These are phyloP conservation scores for Leccinum pachyderme DNA, from an alignment of 1,284 basidiomycete genomes.

Conservation along the genomic window DNA sequence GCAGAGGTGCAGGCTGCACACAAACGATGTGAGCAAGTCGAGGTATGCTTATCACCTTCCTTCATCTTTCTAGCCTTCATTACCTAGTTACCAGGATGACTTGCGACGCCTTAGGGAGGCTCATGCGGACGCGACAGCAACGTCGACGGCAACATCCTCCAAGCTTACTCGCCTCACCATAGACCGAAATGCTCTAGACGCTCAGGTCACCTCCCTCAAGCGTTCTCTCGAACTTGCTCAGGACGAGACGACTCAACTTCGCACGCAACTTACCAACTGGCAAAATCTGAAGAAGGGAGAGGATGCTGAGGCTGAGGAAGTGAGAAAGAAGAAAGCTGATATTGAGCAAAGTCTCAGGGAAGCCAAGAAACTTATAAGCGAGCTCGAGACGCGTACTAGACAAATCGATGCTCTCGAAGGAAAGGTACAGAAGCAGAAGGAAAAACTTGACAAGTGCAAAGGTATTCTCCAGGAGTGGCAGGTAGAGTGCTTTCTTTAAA, in stretches of 20 bases:
- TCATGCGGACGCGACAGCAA: slow-evolving; percentile 46
- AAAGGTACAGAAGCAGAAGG: slow-evolving; percentile 41
- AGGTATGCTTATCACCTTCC: slow-evolving; percentile 36
- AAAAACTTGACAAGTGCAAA: slow-evolving; percentile 46
- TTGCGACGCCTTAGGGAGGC: slow-evolving; percentile 44
- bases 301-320: slow-evolving; percentile 52
- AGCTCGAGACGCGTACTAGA: slow-evolving; percentile 35
- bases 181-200: slow-evolving; percentile 54
- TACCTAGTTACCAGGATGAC: slow-evolving; percentile 32
- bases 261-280: slow-evolving; percentile 67
- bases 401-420: slow-evolving; percentile 20
- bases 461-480: slow-evolving; percentile 40
- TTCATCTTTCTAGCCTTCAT: background rate
- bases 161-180: slow-evolving; percentile 56
- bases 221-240: slow-evolving; percentile 55
- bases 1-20: slow-evolving; percentile 37
- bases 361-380: slow-evolving; percentile 44
- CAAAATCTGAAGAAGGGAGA: slow-evolving; percentile 62
- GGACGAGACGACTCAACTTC: slow-evolving; percentile 51
- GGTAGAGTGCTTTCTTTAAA: slow-evolving; percentile 31
- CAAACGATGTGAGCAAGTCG: slow-evolving; percentile 42
- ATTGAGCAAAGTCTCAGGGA: slow-evolving; percentile 55
- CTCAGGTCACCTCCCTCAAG: slow-evolving; percentile 54
- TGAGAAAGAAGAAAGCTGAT: slow-evolving; percentile 53
- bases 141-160: slow-evolving; percentile 44